Percentiles rank a stretch among this genome's conserved stretches.
Conservation (phyloP, 2,329 filamentous ascomycete genomes). For the Hypoxylon sp. region DNA sequence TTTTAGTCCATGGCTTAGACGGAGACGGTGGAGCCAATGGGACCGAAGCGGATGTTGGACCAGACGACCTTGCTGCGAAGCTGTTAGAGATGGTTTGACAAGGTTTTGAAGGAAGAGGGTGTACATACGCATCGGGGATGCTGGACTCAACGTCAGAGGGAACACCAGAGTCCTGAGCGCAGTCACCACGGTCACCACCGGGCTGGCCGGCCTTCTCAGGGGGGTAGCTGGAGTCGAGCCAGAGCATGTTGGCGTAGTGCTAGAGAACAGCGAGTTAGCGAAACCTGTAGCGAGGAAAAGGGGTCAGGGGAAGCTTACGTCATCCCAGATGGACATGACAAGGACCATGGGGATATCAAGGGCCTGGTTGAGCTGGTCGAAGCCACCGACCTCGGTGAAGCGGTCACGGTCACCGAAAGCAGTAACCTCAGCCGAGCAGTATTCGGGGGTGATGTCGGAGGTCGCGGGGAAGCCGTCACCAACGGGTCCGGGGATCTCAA, state of each 20-base stretch:
- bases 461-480: slow-evolving; percentile 50
- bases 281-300: background rate
- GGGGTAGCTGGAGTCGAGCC: slow-evolving; percentile 70
- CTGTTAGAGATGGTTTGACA: slow-evolving; percentile 10
- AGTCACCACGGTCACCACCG: slow-evolving; percentile 66
- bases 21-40: slow-evolving; percentile 62
- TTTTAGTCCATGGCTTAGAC: slow-evolving; percentile 43
- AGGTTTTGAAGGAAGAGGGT: background rate
- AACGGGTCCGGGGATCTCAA: slow-evolving; percentile 58
- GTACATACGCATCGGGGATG: slow-evolving; percentile 56
- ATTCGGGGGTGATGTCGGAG: slow-evolving; percentile 65
- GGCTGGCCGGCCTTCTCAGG: slow-evolving; percentile 56
- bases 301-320: slow-evolving; percentile 54
- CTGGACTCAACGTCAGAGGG: slow-evolving; percentile 63
- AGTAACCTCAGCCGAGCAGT: slow-evolving; percentile 68
- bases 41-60: slow-evolving; percentile 67
- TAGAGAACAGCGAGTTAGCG: slow-evolving; percentile 36
- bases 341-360: slow-evolving; percentile 72
- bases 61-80: slow-evolving; percentile 59
- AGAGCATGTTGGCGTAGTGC: slow-evolving; percentile 72
- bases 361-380: slow-evolving; percentile 66
- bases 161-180: slow-evolving; percentile 62
- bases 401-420: slow-evolving; percentile 67
- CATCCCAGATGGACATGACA: slow-evolving; percentile 74
- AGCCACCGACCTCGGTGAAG: slow-evolving; percentile 68